Evolutionary conservation across 2,329 filamentous ascomycete genomes (phyloP).

Genomic region (Clarireedia sp.): DNA sequence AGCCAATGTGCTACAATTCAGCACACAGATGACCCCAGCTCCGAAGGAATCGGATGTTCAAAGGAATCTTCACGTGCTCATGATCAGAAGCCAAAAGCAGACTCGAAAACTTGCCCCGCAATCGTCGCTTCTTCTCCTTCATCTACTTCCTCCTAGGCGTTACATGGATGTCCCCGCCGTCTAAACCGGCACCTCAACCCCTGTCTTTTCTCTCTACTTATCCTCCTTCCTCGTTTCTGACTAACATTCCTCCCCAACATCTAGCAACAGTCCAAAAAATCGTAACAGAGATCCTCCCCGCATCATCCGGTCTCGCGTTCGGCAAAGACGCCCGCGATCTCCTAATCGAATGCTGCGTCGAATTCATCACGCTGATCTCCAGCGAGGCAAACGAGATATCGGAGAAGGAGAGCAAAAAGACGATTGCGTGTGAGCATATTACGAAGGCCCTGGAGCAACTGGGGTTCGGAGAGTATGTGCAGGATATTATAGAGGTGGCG

Average conservation of each 20-base stretch:
- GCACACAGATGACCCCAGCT: neutral
- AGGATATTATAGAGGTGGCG: constrained; percentile 77
- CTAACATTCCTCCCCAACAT: neutral
- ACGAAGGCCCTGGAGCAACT: constrained; percentile 89
- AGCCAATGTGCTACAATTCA: neutral
- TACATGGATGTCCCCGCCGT: neutral
- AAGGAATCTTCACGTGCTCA: neutral
- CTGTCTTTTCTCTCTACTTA: neutral
- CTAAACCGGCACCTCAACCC: neutral
- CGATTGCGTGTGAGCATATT: constrained; percentile 95
- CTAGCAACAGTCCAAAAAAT: constrained; percentile 71
- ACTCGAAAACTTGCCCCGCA: too few relatives aligned
- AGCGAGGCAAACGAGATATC: constrained; percentile 98
- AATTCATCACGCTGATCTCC: constrained; percentile 98
- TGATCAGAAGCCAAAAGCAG: neutral
- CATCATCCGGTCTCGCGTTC: constrained; percentile 71
- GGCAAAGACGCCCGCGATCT: constrained; percentile 93
- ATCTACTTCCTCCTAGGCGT: too few relatives aligned
- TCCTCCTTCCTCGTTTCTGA: neutral
- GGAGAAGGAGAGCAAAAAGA: constrained; percentile 98
- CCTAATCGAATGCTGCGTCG: constrained; percentile 96
- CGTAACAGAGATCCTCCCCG: constrained; percentile 83
- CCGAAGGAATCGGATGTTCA: neutral
- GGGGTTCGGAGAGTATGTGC: constrained; percentile 87
- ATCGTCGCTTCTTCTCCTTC: too few relatives aligned